These are phyloP conservation scores for Lecanicillium sp. DNA, from an alignment of 2,329 filamentous ascomycete genomes.

Conservation along the genomic window DNA sequence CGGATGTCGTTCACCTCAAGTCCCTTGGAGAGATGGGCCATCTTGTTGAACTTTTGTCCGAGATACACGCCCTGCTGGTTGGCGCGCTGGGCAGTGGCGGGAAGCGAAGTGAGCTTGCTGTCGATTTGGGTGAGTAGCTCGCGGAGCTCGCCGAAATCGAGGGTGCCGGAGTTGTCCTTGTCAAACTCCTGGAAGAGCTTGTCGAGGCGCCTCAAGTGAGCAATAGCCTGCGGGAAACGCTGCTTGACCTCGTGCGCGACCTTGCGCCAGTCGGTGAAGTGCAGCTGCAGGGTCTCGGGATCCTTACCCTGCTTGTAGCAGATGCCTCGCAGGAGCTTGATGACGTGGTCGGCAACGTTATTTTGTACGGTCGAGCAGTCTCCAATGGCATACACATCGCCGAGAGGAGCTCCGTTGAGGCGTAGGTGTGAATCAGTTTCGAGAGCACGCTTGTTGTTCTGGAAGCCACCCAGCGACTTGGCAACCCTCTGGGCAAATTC, in stretches of 20 bases:
- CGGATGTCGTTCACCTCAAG: slow-evolving; percentile 72
- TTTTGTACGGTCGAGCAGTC: slow-evolving; percentile 97
- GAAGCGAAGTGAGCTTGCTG: slow-evolving; percentile 85
- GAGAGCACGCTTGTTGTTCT: slow-evolving; percentile 85
- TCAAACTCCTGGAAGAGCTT: slow-evolving; percentile 89
- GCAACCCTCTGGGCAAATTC: slow-evolving; percentile 72
- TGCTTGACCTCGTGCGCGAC: slow-evolving; percentile 79
- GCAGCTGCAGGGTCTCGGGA: slow-evolving; percentile 79
- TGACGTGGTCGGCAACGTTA: slow-evolving; percentile 86
- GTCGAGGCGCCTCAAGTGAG: slow-evolving; percentile 83
- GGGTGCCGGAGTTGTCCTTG: slow-evolving; percentile 83
- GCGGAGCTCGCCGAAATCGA: slow-evolving; percentile 87
- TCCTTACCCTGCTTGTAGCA: slow-evolving; percentile 91
- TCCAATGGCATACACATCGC: slow-evolving; percentile 93
- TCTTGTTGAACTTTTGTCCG: slow-evolving; percentile 87
- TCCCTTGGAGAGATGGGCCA: slow-evolving; percentile 70
- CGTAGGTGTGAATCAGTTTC: slow-evolving; percentile 94
- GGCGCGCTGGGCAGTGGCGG: slow-evolving; percentile 90
- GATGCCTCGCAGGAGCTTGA: slow-evolving; percentile 80
- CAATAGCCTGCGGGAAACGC: slow-evolving; percentile 84
- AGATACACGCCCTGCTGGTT: slow-evolving; percentile 95
- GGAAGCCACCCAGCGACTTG: slow-evolving; percentile 64
- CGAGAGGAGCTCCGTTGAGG: slow-evolving; percentile 78
- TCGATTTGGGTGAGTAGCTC: slow-evolving; percentile 91
- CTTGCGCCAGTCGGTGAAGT: slow-evolving; percentile 80